phyloP scores from a whole-genome alignment of 345 rosid species.

The Dipteronia dyeriana region DNA sequence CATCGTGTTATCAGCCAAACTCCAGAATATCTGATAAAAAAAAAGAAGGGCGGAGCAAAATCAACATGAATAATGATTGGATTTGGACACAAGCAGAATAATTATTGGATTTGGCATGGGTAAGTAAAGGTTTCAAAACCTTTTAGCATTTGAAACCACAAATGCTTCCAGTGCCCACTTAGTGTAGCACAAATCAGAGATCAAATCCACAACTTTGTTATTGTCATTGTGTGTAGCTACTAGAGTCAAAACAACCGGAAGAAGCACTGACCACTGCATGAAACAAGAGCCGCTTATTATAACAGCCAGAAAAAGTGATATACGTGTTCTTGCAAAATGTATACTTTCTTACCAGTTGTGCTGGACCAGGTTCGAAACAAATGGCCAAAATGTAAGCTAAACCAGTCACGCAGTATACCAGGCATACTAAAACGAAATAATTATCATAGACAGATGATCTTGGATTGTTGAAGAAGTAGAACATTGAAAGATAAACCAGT shows the following conservation, averaged over 20 bases:
- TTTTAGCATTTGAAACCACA: slow-evolving; percentile 90
- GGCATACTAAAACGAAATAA: slow-evolving; percentile 72
- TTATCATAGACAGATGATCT: slow-evolving; percentile 77
- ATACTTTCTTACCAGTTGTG: slow-evolving; percentile 78
- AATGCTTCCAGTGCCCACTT: slow-evolving; percentile 99
- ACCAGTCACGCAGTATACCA: slow-evolving; percentile 94
- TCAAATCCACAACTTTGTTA: slow-evolving; percentile 29
- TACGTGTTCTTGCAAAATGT: not conserved
- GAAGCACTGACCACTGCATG: slow-evolving; percentile 94
- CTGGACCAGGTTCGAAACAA: slow-evolving; percentile 80
- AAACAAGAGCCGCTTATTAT: slow-evolving; percentile 8
- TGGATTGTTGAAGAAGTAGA: slow-evolving; percentile 98
- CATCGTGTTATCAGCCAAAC: slow-evolving; percentile 97
- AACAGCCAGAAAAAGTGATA: too few species aligned
- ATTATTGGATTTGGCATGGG: not conserved
- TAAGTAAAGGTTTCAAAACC: slow-evolving; percentile 36
- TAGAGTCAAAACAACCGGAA: slow-evolving; percentile 94
- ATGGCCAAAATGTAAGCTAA: slow-evolving; percentile 87
- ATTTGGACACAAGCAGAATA: not conserved
- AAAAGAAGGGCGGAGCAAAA: not conserved
- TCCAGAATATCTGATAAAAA: slow-evolving; percentile 69
- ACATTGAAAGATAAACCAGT: slow-evolving; percentile 89
- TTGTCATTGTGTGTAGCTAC: slow-evolving; percentile 58
- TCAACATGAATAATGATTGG: not conserved
- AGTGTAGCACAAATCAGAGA: slow-evolving; percentile 68